Evolutionary conservation across 2,329 filamentous ascomycete species (phyloP).

Genomic region (Colletotrichum sp.): DNA sequence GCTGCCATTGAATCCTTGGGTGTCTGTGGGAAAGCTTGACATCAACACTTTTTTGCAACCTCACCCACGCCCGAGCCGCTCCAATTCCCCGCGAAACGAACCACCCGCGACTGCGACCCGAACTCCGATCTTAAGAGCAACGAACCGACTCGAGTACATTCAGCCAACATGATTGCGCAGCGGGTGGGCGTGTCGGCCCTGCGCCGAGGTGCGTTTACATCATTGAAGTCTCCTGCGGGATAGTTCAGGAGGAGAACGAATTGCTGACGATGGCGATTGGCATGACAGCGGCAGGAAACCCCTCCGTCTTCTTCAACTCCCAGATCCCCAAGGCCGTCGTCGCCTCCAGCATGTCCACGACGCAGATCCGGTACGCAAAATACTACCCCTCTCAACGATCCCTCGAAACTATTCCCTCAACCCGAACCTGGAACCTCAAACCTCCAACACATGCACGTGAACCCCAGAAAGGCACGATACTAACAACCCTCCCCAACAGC

Average conservation of each 20-base stretch:
- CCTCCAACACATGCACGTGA: not conserved
- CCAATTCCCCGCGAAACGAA: constrained; percentile 18
- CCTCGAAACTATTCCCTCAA: not conserved
- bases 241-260: not conserved
- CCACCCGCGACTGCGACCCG: not conserved
- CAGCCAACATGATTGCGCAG: constrained; percentile 57
- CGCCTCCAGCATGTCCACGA: constrained; percentile 44
- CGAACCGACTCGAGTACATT: not conserved
- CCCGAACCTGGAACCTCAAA: not conserved
- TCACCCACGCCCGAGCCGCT: constrained; percentile 6
- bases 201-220: constrained; percentile 56
- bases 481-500: constrained; percentile 36
- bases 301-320: constrained; percentile 51
- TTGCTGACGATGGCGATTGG: constrained; percentile 23
- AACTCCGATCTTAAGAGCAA: not conserved
- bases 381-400: not conserved
- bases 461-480: too few species aligned
- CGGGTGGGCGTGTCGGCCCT: constrained; percentile 63
- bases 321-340: constrained; percentile 52
- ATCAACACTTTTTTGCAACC: constrained; percentile 13
- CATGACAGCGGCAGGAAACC: constrained; percentile 40
- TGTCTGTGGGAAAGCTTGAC: constrained; percentile 10
- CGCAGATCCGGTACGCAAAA: constrained; percentile 52
- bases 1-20: not conserved
- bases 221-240: not conserved